These are phyloP conservation scores for Annona squamosa DNA, from an alignment of 164 flowering plant species.

Conservation along the genomic window DNA sequence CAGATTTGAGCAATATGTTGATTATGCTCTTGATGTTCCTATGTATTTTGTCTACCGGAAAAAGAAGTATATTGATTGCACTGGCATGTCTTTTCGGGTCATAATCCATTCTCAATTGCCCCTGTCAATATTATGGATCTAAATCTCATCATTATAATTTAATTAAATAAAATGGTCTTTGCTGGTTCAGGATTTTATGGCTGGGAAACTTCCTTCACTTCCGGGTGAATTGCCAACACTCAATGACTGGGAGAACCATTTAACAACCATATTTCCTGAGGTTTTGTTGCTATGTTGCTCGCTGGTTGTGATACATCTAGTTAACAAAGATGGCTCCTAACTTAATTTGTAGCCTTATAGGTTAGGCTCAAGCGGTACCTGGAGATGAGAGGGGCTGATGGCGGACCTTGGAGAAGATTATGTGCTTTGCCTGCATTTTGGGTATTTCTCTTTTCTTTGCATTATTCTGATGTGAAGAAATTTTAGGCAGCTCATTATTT, in stretches of 20 bases:
- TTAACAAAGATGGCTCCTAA: conserved; percentile 1
- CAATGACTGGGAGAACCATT: conserved; percentile 95
- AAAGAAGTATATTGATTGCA: conserved; percentile 86
- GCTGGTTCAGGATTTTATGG: conserved; percentile 75
- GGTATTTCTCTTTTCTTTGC: conserved; percentile 34
- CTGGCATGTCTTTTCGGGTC: conserved; percentile 94
- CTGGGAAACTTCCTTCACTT: conserved; percentile 75
- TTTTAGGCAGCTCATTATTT: too few relatives aligned
- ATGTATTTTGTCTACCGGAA: conserved; percentile 93
- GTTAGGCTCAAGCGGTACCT: conserved; percentile 92
- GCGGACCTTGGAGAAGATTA: conserved; percentile 98
- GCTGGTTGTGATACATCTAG: neutral
- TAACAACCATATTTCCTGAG: conserved; percentile 98
- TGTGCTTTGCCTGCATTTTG: conserved; percentile 98
- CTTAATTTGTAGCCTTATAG: conserved; percentile 29
- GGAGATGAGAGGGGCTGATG: conserved; percentile 99
- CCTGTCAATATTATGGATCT: conserved; percentile 5
- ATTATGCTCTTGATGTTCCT: conserved; percentile 97
- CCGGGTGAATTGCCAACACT: conserved; percentile 90
- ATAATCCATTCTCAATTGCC: conserved; percentile 7
- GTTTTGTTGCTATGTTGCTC: conserved; percentile 22
- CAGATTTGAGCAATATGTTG: conserved; percentile 98
- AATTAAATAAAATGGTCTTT: neutral
- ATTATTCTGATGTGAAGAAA: neutral
- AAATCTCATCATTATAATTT: neutral